Base-by-base conservation (phyloP, 2,329 filamentous ascomycete species). In the Penicillium glabrum region DNA sequence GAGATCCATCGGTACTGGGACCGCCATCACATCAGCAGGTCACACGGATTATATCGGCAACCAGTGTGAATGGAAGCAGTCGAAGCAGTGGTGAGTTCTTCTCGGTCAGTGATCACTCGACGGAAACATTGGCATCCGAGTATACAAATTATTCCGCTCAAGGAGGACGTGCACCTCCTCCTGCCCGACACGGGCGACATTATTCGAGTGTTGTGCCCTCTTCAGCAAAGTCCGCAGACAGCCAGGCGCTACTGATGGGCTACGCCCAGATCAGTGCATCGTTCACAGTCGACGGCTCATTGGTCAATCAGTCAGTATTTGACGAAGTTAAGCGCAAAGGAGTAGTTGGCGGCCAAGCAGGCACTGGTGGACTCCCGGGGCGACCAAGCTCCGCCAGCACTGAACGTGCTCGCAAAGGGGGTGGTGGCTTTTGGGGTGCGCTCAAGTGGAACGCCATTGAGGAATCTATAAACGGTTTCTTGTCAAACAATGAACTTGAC, bases 291-390 rank as follows among this genome's bases (percentile, higher is more conserved):
- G 95, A 99, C 69, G 92, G 92, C 0, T 96, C 95, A 1, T 79
- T 99, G 23, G 87, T 99, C 58, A 93, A 96, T 67, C 87, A 96
- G 39, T 86, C 86, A 0, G 90, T 90, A 0, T 99, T 99, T 67
- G 95, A 99, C 70, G 91, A 96, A 67, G 93, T 98, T 39, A 99
- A 99, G 74, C 85, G 93, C 57, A 97, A 96, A 76, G 93, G 90
- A 2, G 91, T 96, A 7, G 85, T 96, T 5, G 91, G 91, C 48
- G 90, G 89, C 1, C 91, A 96, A 68, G 82, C 81, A 24, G 91
- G 90, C 35, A 91, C 91, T 44, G 91, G 92, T 33, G 91, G 91
- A 11, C 79, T 96, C 10, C 62, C 71, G 43, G 74, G 71, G 33
- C 90, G 96, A 62, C 83, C 84, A 16, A 58, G 56, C 19, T 53